These are phyloP conservation scores for Vitis hybrid DNA, from an alignment of 177 flowering plant genomes.

Conservation along the genomic window DNA sequence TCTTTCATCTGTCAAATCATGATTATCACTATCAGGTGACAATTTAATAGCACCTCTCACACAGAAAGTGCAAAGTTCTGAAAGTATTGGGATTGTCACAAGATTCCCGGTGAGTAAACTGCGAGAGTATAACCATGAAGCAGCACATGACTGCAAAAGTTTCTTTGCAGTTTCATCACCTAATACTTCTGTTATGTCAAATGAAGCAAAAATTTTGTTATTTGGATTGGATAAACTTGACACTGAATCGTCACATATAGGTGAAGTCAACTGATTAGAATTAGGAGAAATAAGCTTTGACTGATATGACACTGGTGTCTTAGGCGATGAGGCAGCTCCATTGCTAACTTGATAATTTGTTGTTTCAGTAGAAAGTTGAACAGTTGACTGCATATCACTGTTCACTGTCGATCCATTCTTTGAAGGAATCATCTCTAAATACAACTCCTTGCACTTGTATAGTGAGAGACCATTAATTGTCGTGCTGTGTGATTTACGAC, in stretches of 20 bases:
- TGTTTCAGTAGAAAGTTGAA: slow-evolving; percentile 17
- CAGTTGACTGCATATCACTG: slow-evolving; percentile 8
- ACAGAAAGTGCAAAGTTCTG: slow-evolving; percentile 42
- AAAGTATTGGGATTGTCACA: slow-evolving; percentile 56
- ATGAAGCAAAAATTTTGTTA: slow-evolving; percentile 22
- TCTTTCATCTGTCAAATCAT: slow-evolving; percentile 15
- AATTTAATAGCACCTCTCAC: slow-evolving; percentile 42
- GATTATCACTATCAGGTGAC: slow-evolving; percentile 14
- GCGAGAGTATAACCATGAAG: slow-evolving; percentile 55
- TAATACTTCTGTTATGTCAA: slow-evolving; percentile 39
- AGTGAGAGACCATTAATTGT: slow-evolving; percentile 21
- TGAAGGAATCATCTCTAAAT: slow-evolving; percentile 43
- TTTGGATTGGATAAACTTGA: slow-evolving; percentile 19
- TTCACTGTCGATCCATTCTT: slow-evolving; percentile 14
- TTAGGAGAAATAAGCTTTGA: slow-evolving; percentile 37
- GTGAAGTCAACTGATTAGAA: slow-evolving; percentile 17
- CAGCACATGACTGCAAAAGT: slow-evolving; percentile 50
- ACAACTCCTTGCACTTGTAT: slow-evolving; percentile 51
- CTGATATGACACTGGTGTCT: slow-evolving; percentile 44
- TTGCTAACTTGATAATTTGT: slow-evolving; percentile 24
- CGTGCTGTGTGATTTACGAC: slow-evolving; percentile 7
- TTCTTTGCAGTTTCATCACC: slow-evolving; percentile 51
- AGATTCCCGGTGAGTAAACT: slow-evolving; percentile 67
- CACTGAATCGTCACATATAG: slow-evolving; percentile 24
- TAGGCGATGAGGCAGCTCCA: slow-evolving; percentile 54